These are phyloP conservation scores for Heliosperma pusillum DNA, from an alignment of 148 eudicot genomes.

Conservation along the genomic window DNA sequence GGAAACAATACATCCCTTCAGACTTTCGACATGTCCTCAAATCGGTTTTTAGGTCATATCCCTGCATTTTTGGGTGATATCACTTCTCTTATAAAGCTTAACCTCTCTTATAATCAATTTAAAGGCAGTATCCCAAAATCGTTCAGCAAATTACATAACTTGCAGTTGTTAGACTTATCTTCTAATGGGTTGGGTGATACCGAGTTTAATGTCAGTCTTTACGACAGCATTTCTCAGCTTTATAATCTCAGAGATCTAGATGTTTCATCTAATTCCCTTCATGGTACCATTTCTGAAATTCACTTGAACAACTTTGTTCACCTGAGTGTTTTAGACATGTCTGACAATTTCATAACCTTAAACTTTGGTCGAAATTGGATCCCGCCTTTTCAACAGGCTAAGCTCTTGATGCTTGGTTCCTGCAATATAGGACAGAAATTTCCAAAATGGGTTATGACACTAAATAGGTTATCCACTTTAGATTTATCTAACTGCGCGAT, in stretches of 20 bases:
- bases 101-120: slow-evolving; percentile 14
- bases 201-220: slow-evolving; percentile 9
- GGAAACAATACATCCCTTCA: slow-evolving; percentile 4
- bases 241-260: slow-evolving; percentile 19
- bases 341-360: slow-evolving; percentile 2
- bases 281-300: slow-evolving; percentile 27
- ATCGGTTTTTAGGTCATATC: slow-evolving; percentile 2
- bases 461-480: slow-evolving; percentile 13
- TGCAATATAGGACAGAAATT: slow-evolving; percentile 34
- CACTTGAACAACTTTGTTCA: slow-evolving; percentile 32
- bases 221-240: slow-evolving; percentile 19
- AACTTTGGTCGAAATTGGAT: slow-evolving; percentile 6
- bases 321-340: slow-evolving; percentile 5
- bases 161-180: slow-evolving; percentile 7
- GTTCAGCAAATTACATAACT: slow-evolving; percentile 1
- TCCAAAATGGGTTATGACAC: slow-evolving; percentile 35
- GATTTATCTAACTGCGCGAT: slow-evolving; percentile 11
- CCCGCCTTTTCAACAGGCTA: slow-evolving; percentile 32
- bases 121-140: slow-evolving; percentile 5
- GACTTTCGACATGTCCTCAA: slow-evolving; percentile 7
- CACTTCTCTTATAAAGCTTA: slow-evolving; percentile 9
- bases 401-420: slow-evolving; percentile 25
- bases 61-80: slow-evolving; percentile 12
- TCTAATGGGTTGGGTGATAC: slow-evolving; percentile 20
- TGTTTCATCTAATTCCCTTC: slow-evolving; percentile 26